Conservation (phyloP, 192 early-diverging fungal genomes). For the Cladochytrium replicatum region DNA sequence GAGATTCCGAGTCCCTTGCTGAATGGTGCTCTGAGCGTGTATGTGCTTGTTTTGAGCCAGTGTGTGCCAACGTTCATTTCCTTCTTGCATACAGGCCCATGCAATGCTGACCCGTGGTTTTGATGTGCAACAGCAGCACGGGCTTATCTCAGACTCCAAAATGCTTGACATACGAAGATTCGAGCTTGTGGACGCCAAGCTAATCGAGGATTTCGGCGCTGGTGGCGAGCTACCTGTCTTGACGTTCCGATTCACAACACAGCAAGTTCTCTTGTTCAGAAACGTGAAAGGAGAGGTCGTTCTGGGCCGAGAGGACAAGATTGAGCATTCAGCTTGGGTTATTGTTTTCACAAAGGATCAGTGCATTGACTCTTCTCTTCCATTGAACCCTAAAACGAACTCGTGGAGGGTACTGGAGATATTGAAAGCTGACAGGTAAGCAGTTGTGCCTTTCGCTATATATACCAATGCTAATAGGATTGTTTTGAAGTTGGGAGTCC, state of each 20-base stretch:
- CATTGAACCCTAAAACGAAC: slow-evolving; percentile 69
- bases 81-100: slow-evolving; percentile 71
- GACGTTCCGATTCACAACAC: slow-evolving; percentile 80
- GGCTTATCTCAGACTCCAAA: slow-evolving; percentile 89
- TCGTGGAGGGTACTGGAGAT: slow-evolving; percentile 95
- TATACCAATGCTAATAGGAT: no score
- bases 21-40: slow-evolving; percentile 94
- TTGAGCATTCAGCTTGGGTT: slow-evolving; percentile 79
- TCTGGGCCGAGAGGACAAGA: slow-evolving; percentile 70
- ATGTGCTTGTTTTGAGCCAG: no score
- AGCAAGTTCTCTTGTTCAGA: slow-evolving; percentile 90
- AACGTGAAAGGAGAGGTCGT: slow-evolving; percentile 79
- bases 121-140: slow-evolving; percentile 75
- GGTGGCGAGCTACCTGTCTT: slow-evolving; percentile 85
- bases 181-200: slow-evolving; percentile 78
- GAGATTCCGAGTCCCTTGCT: slow-evolving; percentile 70
- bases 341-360: slow-evolving; percentile 82
- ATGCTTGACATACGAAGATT: slow-evolving; percentile 87
- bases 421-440: no score
- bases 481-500: no score
- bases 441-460: no score
- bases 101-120: slow-evolving; percentile 64
- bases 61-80: no score
- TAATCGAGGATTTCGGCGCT: slow-evolving; percentile 92
- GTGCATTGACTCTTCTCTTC: slow-evolving; percentile 53